Evolutionary conservation across 805 yeast genomes (phyloP), one percentile per base, ranked within the genome.

Genomic region (Candida hungchunana): DNA sequence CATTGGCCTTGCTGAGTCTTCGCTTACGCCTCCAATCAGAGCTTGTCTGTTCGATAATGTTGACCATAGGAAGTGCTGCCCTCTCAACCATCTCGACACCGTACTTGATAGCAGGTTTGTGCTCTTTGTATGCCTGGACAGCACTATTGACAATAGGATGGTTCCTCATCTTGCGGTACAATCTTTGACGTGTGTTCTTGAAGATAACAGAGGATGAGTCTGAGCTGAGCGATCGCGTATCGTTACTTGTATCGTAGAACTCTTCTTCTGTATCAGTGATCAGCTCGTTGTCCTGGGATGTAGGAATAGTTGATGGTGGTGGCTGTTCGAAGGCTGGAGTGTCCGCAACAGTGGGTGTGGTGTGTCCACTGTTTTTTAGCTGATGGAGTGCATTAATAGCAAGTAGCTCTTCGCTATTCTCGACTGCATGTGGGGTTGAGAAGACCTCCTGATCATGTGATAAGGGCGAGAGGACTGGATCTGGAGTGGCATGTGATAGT

Each of bases 51-150:
- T 64, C 78, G 42, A 70, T 66, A 36, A 64, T 69, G 38, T 57
- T 67, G 29, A 73, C 79, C 43, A 73, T 67, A 1, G 79, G 79
- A 26, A 65, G 57, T 12, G 80, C 75, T 0, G 76, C 77, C 42
- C 67, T 65, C 51, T 73, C 79, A 25, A 76, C 73, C 41, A 75
- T 67, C 23, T 70, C 82, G 2, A 80, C 82, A 15, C 79, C 81
- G 55, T 75, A 77, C 50, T 70, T 69, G 51, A 75, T 70, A 9
- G 65, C 57, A 9, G 71, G 64, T 26, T 75, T 63, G 25, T 71
- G 67, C 22, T 56, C 51, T 41, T 63, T 52, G 42, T 63, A 58
- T 4, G 60, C 57, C 36, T 60, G 38, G 12, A 48, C 47, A 5
- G 53, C 56, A 26, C 43, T 35, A 29, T 42, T 43, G 21, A 55